Evolutionary conservation across 345 rosid species (phyloP).

Genomic region (Salix brachista): DNA sequence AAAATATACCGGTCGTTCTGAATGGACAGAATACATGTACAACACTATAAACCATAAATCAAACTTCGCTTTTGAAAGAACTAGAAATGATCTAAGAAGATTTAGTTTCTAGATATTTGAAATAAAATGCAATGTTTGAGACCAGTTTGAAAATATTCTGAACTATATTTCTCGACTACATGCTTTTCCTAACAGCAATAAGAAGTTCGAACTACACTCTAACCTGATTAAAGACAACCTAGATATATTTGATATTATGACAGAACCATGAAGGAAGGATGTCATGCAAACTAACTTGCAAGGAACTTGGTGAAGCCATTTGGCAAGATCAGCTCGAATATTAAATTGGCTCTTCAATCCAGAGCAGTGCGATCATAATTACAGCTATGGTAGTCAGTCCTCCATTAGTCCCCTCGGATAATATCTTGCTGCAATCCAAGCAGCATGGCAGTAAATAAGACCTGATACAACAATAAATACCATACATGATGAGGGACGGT

Average conservation of each 20-base stretch:
- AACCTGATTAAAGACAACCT: not conserved
- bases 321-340: not conserved
- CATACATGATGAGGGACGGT: not conserved
- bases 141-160: not conserved
- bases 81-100: no score
- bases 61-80: not conserved
- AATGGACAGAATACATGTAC: no score
- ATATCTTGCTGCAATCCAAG: not conserved
- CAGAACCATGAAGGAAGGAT: not conserved
- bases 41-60: not conserved
- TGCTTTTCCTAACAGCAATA: not conserved
- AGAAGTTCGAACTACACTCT: not conserved
- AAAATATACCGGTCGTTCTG: no score
- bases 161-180: not conserved
- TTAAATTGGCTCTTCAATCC: conserved; percentile 6
- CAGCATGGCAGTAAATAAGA: not conserved
- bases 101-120: not conserved
- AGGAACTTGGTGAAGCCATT: not conserved
- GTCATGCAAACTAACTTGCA: not conserved
- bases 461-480: conserved; percentile 5
- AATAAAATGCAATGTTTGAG: not conserved
- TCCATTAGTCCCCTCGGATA: not conserved
- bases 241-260: not conserved
- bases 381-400: not conserved
- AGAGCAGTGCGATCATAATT: not conserved